Conservation (phyloP, 768 basidiomycete species). For the Leccinum aurantiacum region DNA sequence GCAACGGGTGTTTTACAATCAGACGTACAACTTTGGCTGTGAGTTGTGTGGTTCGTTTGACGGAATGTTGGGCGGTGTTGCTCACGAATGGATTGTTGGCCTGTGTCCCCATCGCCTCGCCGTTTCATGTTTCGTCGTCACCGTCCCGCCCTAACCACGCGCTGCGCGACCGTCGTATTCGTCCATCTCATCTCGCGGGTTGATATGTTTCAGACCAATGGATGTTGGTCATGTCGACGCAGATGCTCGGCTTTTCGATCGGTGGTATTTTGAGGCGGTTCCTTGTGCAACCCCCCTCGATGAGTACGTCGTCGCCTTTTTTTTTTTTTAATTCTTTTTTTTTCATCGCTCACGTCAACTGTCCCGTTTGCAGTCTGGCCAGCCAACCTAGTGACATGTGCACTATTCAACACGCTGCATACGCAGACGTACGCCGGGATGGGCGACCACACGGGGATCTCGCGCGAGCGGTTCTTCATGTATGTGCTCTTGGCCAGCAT, state of each 20-base stretch:
- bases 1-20: conserved; percentile 51
- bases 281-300: conserved; percentile 62
- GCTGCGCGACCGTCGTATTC: not conserved
- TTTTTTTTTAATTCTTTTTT: not conserved
- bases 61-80: not conserved
- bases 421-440: conserved; percentile 47
- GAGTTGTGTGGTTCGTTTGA: conserved; percentile 9
- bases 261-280: conserved; percentile 62
- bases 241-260: conserved; percentile 63
- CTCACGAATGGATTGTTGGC: not conserved
- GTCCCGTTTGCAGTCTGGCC: conserved; percentile 67
- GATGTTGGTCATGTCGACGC: conserved; percentile 70
- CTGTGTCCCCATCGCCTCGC: not conserved
- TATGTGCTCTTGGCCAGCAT: conserved; percentile 37
- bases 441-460: conserved; percentile 46
- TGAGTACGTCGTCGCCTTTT: conserved; percentile 43
- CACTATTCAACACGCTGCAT: conserved; percentile 74
- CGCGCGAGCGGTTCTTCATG: conserved; percentile 53
- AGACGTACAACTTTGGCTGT: conserved; percentile 53
- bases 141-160: not conserved
- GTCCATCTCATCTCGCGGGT: not conserved
- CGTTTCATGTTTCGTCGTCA: not conserved
- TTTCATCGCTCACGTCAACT: not conserved
- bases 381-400: conserved; percentile 64
- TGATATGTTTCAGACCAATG: conserved; percentile 44